Base-by-base conservation (phyloP, 768 basidiomycete species). In the Hygrophoropsis aurantiaca region DNA sequence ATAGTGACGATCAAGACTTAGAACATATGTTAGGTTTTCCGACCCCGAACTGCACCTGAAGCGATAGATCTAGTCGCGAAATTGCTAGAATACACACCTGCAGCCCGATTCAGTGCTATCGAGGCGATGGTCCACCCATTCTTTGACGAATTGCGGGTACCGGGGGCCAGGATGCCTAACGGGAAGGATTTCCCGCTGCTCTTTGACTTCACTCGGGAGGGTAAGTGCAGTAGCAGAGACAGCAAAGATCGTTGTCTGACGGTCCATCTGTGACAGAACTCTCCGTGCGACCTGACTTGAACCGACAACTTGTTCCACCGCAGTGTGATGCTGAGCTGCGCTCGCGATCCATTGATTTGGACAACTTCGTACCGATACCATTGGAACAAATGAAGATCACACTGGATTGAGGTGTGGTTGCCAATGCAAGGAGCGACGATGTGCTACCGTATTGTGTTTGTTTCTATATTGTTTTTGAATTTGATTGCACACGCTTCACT, bases 11-110 rank as follows among this genome's bases (percentile, higher is more conserved):
- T 44, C 10, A 41, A 49, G 41, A 51, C 44, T 58, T 56, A 53
- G 16, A 36, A 46, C 36, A n/a, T 38, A 49, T 30, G 21, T 16
- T 62, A 94, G 90, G 97, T 99, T 44, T 99, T 99, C 84, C 86
- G 95, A 58, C 94, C 97, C 39, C 90, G 95, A 58, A 98, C 97
- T 11, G 85, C 94, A 11, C 84, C 87, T 15, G 94, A 98, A 67
- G 94, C 97, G 47, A 97, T 99, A 71, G 90, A 95, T 58, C 74
- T 98, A 47, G 95, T 99, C 51, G 85, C 90, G 15, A 94, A 91
- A 68, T 74, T 99, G 51, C 77, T 99, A 58, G 95, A 98, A 64
- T 99, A 99, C 73, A 99, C 97, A n/a, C 97, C 97, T 8, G 86
- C 86, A 37, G 87, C 90, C 25, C 86, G 97, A 43, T 68, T 95